These are phyloP conservation scores for Phytopythium delawarense DNA, from an alignment of 352 stramenopile species.

Conservation along the genomic window DNA sequence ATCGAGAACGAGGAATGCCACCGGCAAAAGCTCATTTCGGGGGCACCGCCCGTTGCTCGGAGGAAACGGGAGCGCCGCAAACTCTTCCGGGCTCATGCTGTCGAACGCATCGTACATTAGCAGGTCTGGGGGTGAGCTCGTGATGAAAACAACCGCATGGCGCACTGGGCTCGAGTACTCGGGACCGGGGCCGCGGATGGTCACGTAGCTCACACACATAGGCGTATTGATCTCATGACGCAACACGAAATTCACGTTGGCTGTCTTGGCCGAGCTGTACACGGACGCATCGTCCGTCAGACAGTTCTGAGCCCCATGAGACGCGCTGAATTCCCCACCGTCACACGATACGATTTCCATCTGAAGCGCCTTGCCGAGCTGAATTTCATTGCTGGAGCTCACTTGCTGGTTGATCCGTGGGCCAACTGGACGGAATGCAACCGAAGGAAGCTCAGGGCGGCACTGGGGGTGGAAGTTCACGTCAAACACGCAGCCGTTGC, in stretches of 20 bases:
- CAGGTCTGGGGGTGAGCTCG: conserved; percentile 53
- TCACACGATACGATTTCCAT: conserved; percentile 68
- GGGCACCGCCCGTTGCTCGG: conserved; percentile 38
- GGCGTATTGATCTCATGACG: conserved; percentile 77
- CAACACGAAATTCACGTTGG: conserved; percentile 78
- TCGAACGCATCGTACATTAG: conserved; percentile 50
- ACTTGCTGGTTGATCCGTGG: conserved; percentile 39
- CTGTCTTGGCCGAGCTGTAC: conserved; percentile 69
- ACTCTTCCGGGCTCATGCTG: conserved; percentile 70
- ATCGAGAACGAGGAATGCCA: conserved; percentile 79
- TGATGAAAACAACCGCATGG: conserved; percentile 66
- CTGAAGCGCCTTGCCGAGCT: conserved; percentile 67
- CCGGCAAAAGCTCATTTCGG: conserved; percentile 57
- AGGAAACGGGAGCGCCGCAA: conserved; percentile 66
- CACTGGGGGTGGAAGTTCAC: conserved; percentile 62
- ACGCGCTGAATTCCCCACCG: conserved; percentile 77
- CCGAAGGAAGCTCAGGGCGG: conserved; percentile 47
- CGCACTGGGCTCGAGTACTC: conserved; percentile 77
- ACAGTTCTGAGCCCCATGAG: conserved; percentile 59
- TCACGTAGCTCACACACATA: conserved; percentile 76
- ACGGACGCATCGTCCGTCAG: conserved; percentile 76
- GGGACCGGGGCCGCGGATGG: conserved; percentile 60
- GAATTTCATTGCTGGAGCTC: conserved; percentile 51
- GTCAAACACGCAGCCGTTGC: conserved; percentile 63
- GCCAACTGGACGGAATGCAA: conserved; percentile 27